Evolutionary conservation across 768 basidiomycete species (phyloP), one percentile per base, ranked within the genome.

Genomic region (Filobasidium wieringae): DNA sequence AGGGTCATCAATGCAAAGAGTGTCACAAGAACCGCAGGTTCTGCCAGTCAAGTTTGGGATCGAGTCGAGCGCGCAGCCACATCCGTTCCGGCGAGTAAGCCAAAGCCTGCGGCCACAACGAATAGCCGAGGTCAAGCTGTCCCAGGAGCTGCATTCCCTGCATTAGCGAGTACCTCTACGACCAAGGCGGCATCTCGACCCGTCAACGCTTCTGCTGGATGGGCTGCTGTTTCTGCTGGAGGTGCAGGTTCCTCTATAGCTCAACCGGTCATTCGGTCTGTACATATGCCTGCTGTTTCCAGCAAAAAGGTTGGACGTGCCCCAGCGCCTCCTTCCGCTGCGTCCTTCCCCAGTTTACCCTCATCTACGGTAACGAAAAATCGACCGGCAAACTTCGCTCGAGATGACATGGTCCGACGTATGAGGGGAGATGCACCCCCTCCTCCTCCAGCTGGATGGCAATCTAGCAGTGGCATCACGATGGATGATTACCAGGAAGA

Each of bases 1-100:
- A 83, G 87, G 2, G 84, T 89, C 32, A 77, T 95, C 56, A 87
- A 86, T 64, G 87, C 84, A 33, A 90, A 91, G 70, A 80, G 87
- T 58, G 80, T 81, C 1, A 86, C 86, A 0, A 77, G 80, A 1
- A 75, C 81, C 0, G 53, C 62, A 4, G 47, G 47, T 7, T 49
- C 81, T 2, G 82, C 84, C 1, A 78, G 84, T 51, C 80, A 84
- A 60, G 80, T 93, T 0, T 88, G 81, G 83, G 88, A 90, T 62
- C 83, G 90, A 15, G 89, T 93, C 26, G 90, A 88, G 7, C 81
- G 80, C 60, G 90, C 88, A 0, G 91, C 89, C 12, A 58, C 69
- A 0, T 64, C 66, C 7, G 56, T 60, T n/a, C 68, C 67, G 7
- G 59, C 64, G 50, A 52, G 58, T 31, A 51, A 66, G 29, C 65